Evolutionary conservation across 2,329 filamentous ascomycete species (phyloP).

Genomic region (Neonectria neomacrospora): DNA sequence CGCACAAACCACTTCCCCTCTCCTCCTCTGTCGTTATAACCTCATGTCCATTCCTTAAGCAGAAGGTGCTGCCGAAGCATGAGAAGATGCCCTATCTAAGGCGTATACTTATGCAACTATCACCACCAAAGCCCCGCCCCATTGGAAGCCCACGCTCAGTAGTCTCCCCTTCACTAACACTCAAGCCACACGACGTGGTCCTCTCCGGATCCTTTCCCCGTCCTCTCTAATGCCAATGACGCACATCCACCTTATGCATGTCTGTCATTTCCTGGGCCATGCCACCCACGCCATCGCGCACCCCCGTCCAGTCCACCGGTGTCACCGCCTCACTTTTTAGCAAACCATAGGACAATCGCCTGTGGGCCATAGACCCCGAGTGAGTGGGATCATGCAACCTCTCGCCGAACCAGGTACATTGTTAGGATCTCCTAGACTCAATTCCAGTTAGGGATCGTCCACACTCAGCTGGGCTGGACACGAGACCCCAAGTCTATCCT

Average conservation of each 20-base stretch:
- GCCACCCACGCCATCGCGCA: conserved; percentile 18
- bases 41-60: conserved; percentile 8
- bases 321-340: conserved; percentile 26
- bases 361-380: conserved; percentile 1
- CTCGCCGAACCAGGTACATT: conserved; percentile 13
- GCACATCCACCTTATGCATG: conserved; percentile 30
- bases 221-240: conserved; percentile 20
- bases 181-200: conserved; percentile 4
- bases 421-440: conserved; percentile 19
- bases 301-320: conserved; percentile 24
- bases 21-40: not conserved
- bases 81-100: not conserved
- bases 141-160: not conserved
- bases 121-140: not conserved
- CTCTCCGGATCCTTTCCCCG: conserved; percentile 14
- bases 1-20: conserved; percentile 11
- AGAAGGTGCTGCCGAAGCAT: conserved; percentile 3
- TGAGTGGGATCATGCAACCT: conserved; percentile 23
- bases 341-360: conserved; percentile 14
- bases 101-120: not conserved
- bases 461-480: conserved; percentile 8
- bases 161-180: not conserved
- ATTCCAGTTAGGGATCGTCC: conserved; percentile 15
- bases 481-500: conserved; percentile 25
- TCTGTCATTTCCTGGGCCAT: conserved; percentile 23